Base-by-base conservation (phyloP, 1,284 basidiomycete species). In the Malassezia yamatoensis region DNA sequence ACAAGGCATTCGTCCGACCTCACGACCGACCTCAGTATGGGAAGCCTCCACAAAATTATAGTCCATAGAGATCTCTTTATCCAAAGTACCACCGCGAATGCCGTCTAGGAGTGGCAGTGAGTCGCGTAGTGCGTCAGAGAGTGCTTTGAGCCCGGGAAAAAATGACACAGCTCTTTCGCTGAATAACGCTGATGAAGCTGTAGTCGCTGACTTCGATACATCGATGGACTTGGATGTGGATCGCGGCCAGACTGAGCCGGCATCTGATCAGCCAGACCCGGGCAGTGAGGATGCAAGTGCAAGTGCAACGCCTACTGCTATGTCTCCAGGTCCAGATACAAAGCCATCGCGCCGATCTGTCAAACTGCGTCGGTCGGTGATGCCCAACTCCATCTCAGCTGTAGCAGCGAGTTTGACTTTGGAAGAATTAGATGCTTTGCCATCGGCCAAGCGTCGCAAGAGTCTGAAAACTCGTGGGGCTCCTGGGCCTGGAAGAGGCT, bases 381-480 rank as follows among this genome's bases (percentile, higher is more conserved):
- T 34, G 37, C 50, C 55, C 37, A 47, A 44, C 36, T 49, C 55
- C 2, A 58, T 51, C 9, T 45, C 50, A 2, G 50, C 55, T 12
- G 51, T 58, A 15, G 55, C 55, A 13, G 55, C 55, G 18, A 45
- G 60, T 11, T 53, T 72, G 48, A 59, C 67, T 12, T 60, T 64
- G 15, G 70, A 67, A 49, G 70, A 73, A 49, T 51, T 73, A 35
- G 70, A 73, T 32, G 70, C 69, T 13, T 49, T 73, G 45, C 70
- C 70, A 6, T 66, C 69, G 12, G 70, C 70, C 3, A 73, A 73
- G 58, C 55, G 70, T 21, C 49, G 70, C 12, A 68, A 70, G 56
- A 64, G 64, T 2, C 64, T 64, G 46, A 71, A 73, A 45, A 67
- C 69, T 2, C 50, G 68, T 34, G 70, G 70, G 20, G 69, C 70